These are phyloP conservation scores for Trichoderma polysporum DNA, from an alignment of 2,329 filamentous ascomycete genomes.

Conservation along the genomic window DNA sequence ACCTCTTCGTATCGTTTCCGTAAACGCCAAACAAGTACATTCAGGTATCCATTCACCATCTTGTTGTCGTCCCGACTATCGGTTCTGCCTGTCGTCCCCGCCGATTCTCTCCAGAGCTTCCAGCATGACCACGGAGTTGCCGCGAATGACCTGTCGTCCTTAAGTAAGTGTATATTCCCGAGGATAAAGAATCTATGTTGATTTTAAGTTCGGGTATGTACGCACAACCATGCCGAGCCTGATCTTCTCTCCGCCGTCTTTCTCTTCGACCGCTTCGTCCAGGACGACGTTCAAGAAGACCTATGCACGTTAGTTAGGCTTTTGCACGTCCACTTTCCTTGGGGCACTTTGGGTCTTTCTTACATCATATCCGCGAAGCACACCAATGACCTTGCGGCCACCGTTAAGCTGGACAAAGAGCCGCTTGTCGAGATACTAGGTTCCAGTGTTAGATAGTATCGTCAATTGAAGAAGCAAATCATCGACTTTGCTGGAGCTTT, in stretches of 20 bases:
- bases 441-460: not conserved
- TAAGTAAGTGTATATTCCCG: not conserved
- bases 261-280: conserved; percentile 95
- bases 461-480: not conserved
- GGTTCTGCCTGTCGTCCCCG: conserved; percentile 53
- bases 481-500: not conserved
- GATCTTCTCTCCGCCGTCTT: conserved; percentile 85
- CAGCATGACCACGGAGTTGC: conserved; percentile 98
- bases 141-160: conserved; percentile 73
- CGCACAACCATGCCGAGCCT: conserved; percentile 88
- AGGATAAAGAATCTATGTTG: not conserved
- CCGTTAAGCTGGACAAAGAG: conserved; percentile 97
- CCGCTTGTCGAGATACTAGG: conserved; percentile 96
- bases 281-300: conserved; percentile 98
- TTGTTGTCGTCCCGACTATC: conserved; percentile 28
- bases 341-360: conserved; percentile 31
- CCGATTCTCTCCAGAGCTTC: conserved; percentile 74
- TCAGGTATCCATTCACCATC: conserved; percentile 22
- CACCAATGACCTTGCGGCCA: conserved; percentile 93
- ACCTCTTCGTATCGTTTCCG: conserved; percentile 27
- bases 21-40: conserved; percentile 37
- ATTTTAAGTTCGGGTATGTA: conserved; percentile 26
- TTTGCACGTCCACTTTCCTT: conserved; percentile 53
- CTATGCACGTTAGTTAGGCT: conserved; percentile 45
- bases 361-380: conserved; percentile 95